Percentiles rank a stretch among this genome's conserved stretches.
Conservation (phyloP, 1,139 yeast species). For the Candida tropicalis region DNA sequence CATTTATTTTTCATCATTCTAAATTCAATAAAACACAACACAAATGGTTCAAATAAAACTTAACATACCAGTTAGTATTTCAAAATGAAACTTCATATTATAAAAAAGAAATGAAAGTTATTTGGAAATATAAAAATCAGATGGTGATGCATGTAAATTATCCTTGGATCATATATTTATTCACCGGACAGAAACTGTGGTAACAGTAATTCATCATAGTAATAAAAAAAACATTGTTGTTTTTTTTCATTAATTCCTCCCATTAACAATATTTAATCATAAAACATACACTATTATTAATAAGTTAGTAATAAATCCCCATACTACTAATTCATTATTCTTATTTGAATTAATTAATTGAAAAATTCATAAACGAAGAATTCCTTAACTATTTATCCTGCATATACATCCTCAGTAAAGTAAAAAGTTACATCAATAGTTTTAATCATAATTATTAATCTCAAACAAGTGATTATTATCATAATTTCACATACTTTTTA, state of each 20-base stretch:
- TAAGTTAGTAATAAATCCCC: conserved; percentile 16
- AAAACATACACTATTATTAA: conserved; percentile 10
- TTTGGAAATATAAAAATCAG: conserved; percentile 55
- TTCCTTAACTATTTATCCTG: conserved; percentile 64
- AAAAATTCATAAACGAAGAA: conserved; percentile 63
- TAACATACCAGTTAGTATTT: conserved; percentile 15
- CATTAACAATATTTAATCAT: too few relatives aligned
- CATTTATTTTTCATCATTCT: conserved; percentile 59
- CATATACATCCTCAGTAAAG: conserved; percentile 58
- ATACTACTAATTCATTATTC: too few relatives aligned
- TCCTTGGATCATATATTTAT: conserved; percentile 56
- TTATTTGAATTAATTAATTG: not conserved
- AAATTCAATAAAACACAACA: conserved; percentile 15
- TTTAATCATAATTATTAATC: conserved; percentile 12
- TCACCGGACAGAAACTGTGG: conserved; percentile 60
- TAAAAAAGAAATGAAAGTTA: not conserved
- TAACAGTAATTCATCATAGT: conserved; percentile 23
- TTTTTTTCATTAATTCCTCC: too few relatives aligned
- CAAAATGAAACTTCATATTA: not conserved
- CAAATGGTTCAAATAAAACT: conserved; percentile 1
- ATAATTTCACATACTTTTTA: too few relatives aligned
- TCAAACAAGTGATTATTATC: too few relatives aligned
- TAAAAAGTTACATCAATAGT: conserved; percentile 14
- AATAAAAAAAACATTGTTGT: too few relatives aligned
- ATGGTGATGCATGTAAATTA: conserved; percentile 88